These are phyloP conservation scores for Xerophyta viscosa DNA, from an alignment of 106 monocot genomes.

Conservation along the genomic window DNA sequence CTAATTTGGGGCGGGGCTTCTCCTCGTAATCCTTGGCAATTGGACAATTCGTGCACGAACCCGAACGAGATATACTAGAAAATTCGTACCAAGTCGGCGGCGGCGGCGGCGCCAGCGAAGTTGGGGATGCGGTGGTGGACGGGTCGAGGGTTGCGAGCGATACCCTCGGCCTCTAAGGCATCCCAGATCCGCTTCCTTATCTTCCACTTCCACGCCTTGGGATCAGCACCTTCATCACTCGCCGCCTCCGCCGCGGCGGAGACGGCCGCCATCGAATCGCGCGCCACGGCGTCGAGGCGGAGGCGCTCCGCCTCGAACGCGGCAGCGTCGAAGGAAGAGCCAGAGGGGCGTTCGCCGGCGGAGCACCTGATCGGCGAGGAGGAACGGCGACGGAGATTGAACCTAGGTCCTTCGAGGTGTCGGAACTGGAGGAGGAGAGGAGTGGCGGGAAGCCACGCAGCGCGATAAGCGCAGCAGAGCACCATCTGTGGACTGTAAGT, in stretches of 20 bases:
- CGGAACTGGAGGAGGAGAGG: constrained; percentile 4
- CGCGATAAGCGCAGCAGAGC: constrained; percentile 4
- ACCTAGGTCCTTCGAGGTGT: background rate
- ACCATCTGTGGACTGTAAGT: no score
- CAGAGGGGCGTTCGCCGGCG: background rate
- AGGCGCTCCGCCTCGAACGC: constrained; percentile 60
- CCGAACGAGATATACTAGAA: background rate
- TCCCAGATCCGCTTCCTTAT: constrained; percentile 80
- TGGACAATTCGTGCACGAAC: no score
- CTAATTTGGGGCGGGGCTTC: background rate
- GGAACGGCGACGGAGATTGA: background rate
- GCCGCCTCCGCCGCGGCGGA: constrained; percentile 8
- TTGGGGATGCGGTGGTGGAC: constrained; percentile 94
- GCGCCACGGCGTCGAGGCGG: constrained; percentile 71
- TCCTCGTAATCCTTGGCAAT: no score
- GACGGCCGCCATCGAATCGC: constrained; percentile 42
- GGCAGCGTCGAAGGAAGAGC: constrained; percentile 47
- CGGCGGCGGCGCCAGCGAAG: constrained; percentile 56
- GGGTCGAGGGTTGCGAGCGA: constrained; percentile 72
- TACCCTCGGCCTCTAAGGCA: constrained; percentile 59
- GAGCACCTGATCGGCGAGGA: background rate
- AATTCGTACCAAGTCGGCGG: constrained; percentile 40
- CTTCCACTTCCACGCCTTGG: constrained; percentile 82
- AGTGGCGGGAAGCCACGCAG: constrained; percentile 17
- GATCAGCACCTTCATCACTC: constrained; percentile 20